Conservation (phyloP, 2,329 filamentous ascomycete species). For the Stemphylium beticola region DNA sequence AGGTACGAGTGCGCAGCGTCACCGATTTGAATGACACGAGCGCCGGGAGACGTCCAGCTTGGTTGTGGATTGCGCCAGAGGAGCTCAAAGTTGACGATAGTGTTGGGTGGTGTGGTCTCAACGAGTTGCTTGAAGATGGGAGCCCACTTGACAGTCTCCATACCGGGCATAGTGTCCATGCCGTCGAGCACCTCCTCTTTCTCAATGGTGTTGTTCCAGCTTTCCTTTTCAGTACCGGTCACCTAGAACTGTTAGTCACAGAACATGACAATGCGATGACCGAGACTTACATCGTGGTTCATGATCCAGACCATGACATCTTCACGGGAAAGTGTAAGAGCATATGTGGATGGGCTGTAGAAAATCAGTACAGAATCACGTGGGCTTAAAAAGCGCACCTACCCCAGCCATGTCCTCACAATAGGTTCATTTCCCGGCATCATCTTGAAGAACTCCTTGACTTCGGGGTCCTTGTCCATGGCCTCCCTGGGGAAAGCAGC, state of each 20-base stretch:
- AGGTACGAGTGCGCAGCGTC: constrained; percentile 56
- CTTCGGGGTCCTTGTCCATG: constrained; percentile 54
- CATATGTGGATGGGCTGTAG: constrained; percentile 50
- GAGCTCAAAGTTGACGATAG: constrained; percentile 58
- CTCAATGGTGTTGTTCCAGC: constrained; percentile 56
- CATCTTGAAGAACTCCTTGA: constrained; percentile 56
- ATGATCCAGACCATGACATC: constrained; percentile 60
- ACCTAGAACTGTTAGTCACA: constrained; percentile 37
- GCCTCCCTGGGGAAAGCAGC: constrained; percentile 52
- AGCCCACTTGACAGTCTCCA: constrained; percentile 52
- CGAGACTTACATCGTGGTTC: constrained; percentile 53
- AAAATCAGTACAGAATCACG: constrained; percentile 8
- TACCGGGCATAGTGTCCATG: constrained; percentile 54
- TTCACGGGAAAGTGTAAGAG: constrained; percentile 53
- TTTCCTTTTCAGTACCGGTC: constrained; percentile 54
- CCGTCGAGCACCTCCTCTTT: constrained; percentile 53
- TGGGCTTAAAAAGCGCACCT: neutral
- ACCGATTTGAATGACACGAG: constrained; percentile 54
- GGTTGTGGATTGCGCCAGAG: constrained; percentile 57
- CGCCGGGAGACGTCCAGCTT: constrained; percentile 52
- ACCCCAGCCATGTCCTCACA: constrained; percentile 55
- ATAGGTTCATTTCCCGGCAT: constrained; percentile 52
- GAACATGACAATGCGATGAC: neutral
- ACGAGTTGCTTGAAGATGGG: constrained; percentile 56
- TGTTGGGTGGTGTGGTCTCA: constrained; percentile 52